Evolutionary conservation across 495 filamentous ascomycete genomes (phyloP), one percentile per base, ranked within the genome.

Genomic region (Trichocladium antarcticum): DNA sequence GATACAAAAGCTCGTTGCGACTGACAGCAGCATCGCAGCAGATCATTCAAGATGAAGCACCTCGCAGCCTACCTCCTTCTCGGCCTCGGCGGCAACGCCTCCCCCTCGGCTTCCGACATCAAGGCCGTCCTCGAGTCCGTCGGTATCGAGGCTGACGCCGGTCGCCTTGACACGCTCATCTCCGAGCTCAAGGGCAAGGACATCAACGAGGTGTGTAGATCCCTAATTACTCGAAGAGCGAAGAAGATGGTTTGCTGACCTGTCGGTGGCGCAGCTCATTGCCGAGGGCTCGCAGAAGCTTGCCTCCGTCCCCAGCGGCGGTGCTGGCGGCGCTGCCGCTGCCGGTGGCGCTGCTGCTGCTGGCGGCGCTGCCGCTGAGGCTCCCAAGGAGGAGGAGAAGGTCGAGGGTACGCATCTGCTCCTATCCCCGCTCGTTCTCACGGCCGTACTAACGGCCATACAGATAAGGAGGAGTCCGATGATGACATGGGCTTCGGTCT

Each of bases 401-500:
- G 85, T 83, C 61, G 82, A 89, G 76, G 80, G 78, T 80, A 74
- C 29, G 74, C 32, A 42, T 34, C 29, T 35, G 4, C 4, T 8
- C 4, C n/a, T 20, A 8, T 41, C 24, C 2, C 36, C 21, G 1
- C 8, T 19, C 6, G 11, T 14, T 5, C 28, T 11, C 32, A 7
- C 5, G 14, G 15, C 5, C 50, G 7, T 50, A 54, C 75, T 68
- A 62, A 69, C 62, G 35, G 41, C 19, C 6, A 11, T 38, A 27
- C 55, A 77, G 74, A 73, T 65, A 76, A 74, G 71, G 74, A 83
- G 73, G 92, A 97, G 80, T 97, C 92, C 66, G 92, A 99, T 73
- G 92, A 99, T 68, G 92, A 99, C 68, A 99, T 99, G 92, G 92
- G 92, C 66, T 95, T 99, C 79, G 92, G 92, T 84, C 89, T 99